These are phyloP conservation scores for Lolium rigidum DNA, from an alignment of 176 grass and related monocot species.

Conservation along the genomic window DNA sequence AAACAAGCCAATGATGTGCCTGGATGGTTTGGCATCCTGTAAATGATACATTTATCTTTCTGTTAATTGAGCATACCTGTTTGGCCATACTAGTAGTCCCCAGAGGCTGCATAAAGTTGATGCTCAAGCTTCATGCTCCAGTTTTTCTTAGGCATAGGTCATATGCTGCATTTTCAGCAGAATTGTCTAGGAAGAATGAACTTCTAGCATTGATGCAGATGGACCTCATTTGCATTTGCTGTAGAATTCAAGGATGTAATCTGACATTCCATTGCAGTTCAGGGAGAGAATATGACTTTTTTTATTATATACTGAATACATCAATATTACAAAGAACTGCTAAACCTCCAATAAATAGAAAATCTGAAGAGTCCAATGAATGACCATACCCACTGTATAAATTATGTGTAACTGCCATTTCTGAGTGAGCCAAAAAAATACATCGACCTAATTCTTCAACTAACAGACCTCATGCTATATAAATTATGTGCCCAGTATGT, in stretches of 20 bases:
- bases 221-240: not conserved
- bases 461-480: no score
- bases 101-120: not conserved
- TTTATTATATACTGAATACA: constrained; percentile 29
- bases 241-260: not conserved
- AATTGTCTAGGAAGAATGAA: not conserved
- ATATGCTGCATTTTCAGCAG: not conserved
- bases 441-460: constrained; percentile 40
- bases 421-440: constrained; percentile 43
- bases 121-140: not conserved
- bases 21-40: not conserved
- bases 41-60: not conserved
- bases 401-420: constrained; percentile 41
- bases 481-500: no score
- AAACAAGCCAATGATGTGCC: not conserved
- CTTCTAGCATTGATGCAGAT: not conserved
- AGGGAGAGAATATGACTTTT: constrained; percentile 9
- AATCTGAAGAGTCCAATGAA: constrained; percentile 47
- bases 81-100: not conserved
- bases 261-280: not conserved
- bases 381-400: constrained; percentile 42
- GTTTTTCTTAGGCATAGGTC: not conserved
- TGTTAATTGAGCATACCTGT: not conserved
- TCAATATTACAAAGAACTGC: constrained; percentile 40
- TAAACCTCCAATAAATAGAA: constrained; percentile 33